Conservation (phyloP, 441 rosid genomes). For the Populus hybrid region DNA sequence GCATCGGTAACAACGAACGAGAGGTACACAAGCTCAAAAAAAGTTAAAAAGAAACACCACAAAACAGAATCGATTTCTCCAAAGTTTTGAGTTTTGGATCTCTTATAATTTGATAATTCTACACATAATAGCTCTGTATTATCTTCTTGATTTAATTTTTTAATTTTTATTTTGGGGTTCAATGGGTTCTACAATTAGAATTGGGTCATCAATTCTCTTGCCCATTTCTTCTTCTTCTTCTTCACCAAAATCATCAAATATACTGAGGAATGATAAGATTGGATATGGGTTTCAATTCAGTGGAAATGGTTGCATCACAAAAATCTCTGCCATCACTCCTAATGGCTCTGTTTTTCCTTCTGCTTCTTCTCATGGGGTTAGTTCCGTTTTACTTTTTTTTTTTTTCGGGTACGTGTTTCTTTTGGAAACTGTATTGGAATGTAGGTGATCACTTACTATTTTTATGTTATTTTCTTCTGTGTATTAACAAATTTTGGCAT, state of each 20-base stretch:
- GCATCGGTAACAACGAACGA: slow-evolving; percentile 17
- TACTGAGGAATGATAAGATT: neutral
- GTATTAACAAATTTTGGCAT: neutral
- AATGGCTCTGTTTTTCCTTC: slow-evolving; percentile 43
- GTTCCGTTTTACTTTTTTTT: neutral
- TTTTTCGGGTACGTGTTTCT: neutral
- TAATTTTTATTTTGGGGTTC: neutral
- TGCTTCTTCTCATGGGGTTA: slow-evolving; percentile 49
- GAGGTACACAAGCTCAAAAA: neutral
- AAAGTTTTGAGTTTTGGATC: slow-evolving; percentile 13
- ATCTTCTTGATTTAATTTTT: neutral
- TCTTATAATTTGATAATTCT: neutral
- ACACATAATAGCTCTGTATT: neutral
- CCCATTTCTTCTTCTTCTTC: slow-evolving; percentile 27
- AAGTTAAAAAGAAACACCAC: too few relatives aligned
- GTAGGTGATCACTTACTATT: neutral
- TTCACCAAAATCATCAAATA: slow-evolving; percentile 12
- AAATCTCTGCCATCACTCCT: slow-evolving; percentile 18
- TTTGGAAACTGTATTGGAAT: neutral
- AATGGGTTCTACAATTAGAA: slow-evolving; percentile 33
- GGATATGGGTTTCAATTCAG: slow-evolving; percentile 19
- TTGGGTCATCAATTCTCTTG: slow-evolving; percentile 19
- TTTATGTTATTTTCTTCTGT: neutral
- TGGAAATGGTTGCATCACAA: slow-evolving; percentile 4
- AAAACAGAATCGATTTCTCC: slow-evolving; percentile 24